These are phyloP conservation scores for Septoria linicola DNA, from an alignment of 2,329 filamentous ascomycete species.

Conservation along the genomic window DNA sequence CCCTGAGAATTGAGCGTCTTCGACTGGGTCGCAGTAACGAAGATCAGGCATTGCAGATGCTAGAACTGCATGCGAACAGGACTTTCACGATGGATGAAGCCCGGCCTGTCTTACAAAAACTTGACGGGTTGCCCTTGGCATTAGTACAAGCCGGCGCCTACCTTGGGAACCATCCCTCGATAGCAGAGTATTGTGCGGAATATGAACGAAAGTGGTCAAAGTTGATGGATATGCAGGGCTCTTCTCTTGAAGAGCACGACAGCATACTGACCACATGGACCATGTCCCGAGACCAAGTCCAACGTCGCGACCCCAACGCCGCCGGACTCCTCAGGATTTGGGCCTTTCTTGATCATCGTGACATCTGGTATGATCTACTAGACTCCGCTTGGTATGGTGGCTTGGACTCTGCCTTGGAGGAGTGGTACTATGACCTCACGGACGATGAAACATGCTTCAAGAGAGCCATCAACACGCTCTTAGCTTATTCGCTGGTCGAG, in stretches of 20 bases:
- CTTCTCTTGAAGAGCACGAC: not conserved
- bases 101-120: not conserved
- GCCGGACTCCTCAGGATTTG: constrained; percentile 29
- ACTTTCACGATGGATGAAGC: not conserved
- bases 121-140: constrained; percentile 14
- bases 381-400: not conserved
- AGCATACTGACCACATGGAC: constrained; percentile 36
- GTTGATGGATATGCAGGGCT: not conserved
- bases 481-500: not conserved
- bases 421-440: not conserved
- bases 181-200: not conserved
- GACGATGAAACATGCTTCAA: not conserved
- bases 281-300: constrained; percentile 36
- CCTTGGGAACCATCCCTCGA: not conserved
- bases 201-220: constrained; percentile 6
- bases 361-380: constrained; percentile 1
- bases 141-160: constrained; percentile 15
- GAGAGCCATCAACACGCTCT: not conserved
- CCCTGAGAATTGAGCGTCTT: not conserved
- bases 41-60: constrained; percentile 32
- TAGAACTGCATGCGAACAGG: constrained; percentile 30
- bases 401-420: not conserved
- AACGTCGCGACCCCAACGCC: constrained; percentile 25
- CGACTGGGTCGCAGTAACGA: constrained; percentile 20
- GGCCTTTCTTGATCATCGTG: constrained; percentile 10